Conservation (phyloP, 2,329 filamentous ascomycete genomes). For the Chaetomiaceae sp. region DNA sequence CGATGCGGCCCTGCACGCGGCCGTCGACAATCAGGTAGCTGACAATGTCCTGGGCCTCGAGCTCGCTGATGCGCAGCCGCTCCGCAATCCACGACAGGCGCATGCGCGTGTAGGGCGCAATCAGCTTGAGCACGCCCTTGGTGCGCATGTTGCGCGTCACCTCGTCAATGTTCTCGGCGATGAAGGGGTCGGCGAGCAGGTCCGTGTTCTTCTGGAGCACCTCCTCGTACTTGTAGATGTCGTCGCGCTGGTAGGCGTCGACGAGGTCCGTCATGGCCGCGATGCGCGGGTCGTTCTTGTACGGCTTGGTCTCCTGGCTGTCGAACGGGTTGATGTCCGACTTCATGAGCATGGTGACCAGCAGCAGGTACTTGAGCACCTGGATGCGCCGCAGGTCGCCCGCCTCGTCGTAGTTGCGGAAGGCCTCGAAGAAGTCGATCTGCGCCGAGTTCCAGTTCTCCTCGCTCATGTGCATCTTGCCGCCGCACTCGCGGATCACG, state of each 20-base stretch:
- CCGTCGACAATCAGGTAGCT: constrained; percentile 89
- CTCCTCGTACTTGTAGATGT: constrained; percentile 85
- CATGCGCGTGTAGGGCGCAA: constrained; percentile 92
- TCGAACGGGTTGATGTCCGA: constrained; percentile 98
- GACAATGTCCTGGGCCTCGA: constrained; percentile 93
- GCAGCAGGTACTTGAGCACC: constrained; percentile 91
- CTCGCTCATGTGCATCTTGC: constrained; percentile 99
- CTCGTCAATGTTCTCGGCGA: constrained; percentile 98
- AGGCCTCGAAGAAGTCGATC: constrained; percentile 97
- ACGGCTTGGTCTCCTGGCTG: constrained; percentile 97
- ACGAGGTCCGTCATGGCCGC: constrained; percentile 96
- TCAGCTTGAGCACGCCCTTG: constrained; percentile 87
- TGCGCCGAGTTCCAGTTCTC: constrained; percentile 98
- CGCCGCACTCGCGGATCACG: constrained; percentile 95
- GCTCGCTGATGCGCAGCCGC: constrained; percentile 77
- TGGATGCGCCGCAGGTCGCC: constrained; percentile 94
- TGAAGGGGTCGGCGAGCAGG: constrained; percentile 87
- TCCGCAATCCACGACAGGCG: constrained; percentile 81
- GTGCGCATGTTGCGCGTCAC: constrained; percentile 97
- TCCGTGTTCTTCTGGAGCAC: constrained; percentile 85
- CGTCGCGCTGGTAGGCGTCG: constrained; percentile 91
- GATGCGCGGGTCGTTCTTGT: constrained; percentile 92
- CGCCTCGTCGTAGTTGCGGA: constrained; percentile 97
- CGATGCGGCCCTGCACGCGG: constrained; percentile 80
- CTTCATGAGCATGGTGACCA: constrained; percentile 98